A percentile compares a stretch with the other conserved stretches of the same genome.
Conservation (phyloP, 2,329 filamentous ascomycete species). For the Acrodontium crateriforme region DNA sequence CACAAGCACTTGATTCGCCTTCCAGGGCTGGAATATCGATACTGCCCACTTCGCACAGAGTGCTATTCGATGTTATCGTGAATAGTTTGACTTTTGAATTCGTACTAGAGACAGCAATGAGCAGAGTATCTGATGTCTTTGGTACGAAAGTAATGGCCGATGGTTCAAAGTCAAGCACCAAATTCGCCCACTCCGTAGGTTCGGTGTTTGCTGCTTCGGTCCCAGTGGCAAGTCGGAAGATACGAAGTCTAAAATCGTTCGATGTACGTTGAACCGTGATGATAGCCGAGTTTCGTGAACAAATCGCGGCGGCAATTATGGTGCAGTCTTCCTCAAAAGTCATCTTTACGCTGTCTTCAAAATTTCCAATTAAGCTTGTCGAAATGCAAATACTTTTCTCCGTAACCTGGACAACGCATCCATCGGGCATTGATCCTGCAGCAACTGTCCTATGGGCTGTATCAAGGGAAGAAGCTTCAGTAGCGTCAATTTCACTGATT, state of each 20-base stretch:
- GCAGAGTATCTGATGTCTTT: too few relatives aligned
- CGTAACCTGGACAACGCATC: conserved; percentile 18
- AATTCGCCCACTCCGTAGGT: too few relatives aligned
- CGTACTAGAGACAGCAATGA: too few relatives aligned
- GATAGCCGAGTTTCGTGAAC: conserved; percentile 5
- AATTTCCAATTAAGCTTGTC: conserved; percentile 10
- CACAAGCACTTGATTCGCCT: conserved; percentile 9
- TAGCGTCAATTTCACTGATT: conserved; percentile 6
- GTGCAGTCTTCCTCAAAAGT: conserved; percentile 3
- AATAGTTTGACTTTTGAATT: too few relatives aligned
- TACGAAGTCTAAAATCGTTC: too few relatives aligned
- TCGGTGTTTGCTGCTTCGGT: too few relatives aligned
- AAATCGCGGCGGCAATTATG: conserved; percentile 15
- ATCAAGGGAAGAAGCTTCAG: conserved; percentile 11
- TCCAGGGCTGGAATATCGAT: conserved; percentile 3
- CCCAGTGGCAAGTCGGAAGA: too few relatives aligned
- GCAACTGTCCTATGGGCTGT: conserved; percentile 13
- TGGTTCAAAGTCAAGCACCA: too few relatives aligned
- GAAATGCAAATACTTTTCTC: conserved; percentile 10
- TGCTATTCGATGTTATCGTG: too few relatives aligned
- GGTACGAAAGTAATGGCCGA: too few relatives aligned
- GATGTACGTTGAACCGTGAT: too few relatives aligned
- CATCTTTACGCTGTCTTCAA: conserved; percentile 14
- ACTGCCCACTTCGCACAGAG: too few relatives aligned
- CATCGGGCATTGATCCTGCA: conserved; percentile 8